Conservation (phyloP, 331 rosid genomes). For the Erythrophleum ivorense region DNA sequence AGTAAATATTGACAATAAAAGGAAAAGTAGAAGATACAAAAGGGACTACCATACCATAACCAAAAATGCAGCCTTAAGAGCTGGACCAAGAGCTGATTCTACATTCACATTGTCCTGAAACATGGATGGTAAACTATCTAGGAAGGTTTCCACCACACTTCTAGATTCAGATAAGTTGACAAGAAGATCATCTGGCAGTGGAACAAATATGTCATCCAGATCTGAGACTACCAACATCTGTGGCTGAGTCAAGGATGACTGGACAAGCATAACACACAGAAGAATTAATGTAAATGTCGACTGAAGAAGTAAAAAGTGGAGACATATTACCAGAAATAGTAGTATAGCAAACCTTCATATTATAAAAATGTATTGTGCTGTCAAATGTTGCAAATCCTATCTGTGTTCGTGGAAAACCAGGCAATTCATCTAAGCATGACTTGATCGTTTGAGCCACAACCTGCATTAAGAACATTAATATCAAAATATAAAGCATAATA, state of each 20-base stretch:
- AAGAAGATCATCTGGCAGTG: conserved; percentile 97
- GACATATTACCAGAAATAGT: conserved; percentile 27
- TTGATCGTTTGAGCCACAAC: conserved; percentile 90
- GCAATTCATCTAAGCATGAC: conserved; percentile 92
- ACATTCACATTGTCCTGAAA: conserved; percentile 85
- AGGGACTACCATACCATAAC: conserved; percentile 72
- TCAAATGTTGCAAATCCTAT: conserved; percentile 98
- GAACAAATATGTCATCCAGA: conserved; percentile 92
- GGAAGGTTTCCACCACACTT: conserved; percentile 90
- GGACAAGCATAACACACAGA: conserved; percentile 45
- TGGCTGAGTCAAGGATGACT: conserved; percentile 96
- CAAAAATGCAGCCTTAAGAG: conserved; percentile 92
- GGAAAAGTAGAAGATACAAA: conserved; percentile 32
- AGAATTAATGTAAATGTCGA: conserved; percentile 34
- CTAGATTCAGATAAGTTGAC: conserved; percentile 98
- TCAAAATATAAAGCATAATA: neutral
- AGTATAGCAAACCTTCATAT: conserved; percentile 72
- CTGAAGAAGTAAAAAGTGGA: conserved; percentile 16
- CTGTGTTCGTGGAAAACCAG: conserved; percentile 96
- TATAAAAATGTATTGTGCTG: conserved; percentile 95
- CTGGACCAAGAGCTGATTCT: conserved; percentile 99
- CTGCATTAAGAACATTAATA: conserved; percentile 53
- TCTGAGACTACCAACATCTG: conserved; percentile 99
- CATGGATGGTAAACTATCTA: conserved; percentile 96
- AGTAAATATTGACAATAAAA: conserved; percentile 33